These are phyloP conservation scores for Jacaranda mimosifolia DNA, from an alignment of 257 asterid species.

Conservation along the genomic window DNA sequence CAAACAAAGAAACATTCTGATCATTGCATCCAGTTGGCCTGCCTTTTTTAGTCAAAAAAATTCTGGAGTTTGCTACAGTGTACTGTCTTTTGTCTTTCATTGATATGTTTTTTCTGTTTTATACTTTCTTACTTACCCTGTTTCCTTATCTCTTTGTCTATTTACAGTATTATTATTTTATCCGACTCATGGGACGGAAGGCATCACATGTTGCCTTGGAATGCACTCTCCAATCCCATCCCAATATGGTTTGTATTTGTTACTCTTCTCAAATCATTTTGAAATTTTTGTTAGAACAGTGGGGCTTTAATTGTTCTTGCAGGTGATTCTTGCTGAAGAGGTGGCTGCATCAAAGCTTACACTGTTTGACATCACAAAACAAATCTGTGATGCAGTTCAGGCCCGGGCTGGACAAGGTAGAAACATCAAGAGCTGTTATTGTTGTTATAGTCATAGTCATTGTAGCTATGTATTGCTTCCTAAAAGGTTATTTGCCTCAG, in stretches of 20 bases:
- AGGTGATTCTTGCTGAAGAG: constrained; percentile 98
- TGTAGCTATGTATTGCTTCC: constrained; percentile 29
- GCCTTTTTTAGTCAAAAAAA: neutral
- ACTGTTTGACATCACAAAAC: constrained; percentile 92
- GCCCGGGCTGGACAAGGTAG: constrained; percentile 92
- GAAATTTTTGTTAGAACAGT: neutral
- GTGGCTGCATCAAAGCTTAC: constrained; percentile 98
- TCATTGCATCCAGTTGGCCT: neutral
- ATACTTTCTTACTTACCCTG: neutral
- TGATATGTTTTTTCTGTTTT: neutral
- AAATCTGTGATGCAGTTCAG: constrained; percentile 96
- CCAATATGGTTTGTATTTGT: constrained; percentile 80
- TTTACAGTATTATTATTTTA: constrained; percentile 91
- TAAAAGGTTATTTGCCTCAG: constrained; percentile 55
- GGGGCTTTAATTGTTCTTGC: constrained; percentile 39
- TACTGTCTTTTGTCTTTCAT: neutral
- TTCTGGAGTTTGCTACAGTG: neutral
- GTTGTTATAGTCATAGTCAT: constrained; percentile 25
- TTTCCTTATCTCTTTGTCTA: constrained; percentile 28
- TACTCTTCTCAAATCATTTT: constrained; percentile 7
- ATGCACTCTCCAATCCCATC: constrained; percentile 97
- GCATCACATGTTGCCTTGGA: constrained; percentile 98
- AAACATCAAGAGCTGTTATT: constrained; percentile 26
- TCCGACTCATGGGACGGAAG: constrained; percentile 97
- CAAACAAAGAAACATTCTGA: neutral